Percentiles rank a stretch among this genome's conserved stretches.
phyloP scores from a whole-genome alignment of 225 moss, liverwort and hornwort species.

The Takakia lepidozioides region DNA sequence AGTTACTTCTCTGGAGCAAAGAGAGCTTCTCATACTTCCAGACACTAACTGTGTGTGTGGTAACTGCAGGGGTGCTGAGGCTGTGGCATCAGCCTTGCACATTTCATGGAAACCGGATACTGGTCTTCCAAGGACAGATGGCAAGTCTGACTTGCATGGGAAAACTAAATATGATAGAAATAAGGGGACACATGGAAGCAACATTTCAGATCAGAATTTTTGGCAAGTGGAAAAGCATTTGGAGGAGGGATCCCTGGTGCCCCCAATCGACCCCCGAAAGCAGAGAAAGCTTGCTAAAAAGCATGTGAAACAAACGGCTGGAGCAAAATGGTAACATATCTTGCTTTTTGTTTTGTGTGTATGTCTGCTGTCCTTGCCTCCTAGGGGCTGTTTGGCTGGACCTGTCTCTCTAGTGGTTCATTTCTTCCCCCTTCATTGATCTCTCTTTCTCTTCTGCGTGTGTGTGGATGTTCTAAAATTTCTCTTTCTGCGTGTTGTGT shows the following conservation, averaged over 20 bases:
- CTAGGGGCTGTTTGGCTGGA: too few species aligned
- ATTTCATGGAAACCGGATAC: constrained; percentile 30
- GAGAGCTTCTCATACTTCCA: too few species aligned
- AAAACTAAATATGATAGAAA: too few species aligned
- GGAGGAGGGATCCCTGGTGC: constrained; percentile 56
- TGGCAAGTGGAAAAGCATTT: constrained; percentile 37
- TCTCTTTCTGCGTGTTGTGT: neutral
- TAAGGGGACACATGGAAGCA: too few species aligned
- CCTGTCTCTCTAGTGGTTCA: neutral
- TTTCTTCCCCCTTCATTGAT: neutral
- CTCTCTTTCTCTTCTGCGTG: too few species aligned
- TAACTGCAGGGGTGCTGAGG: constrained; percentile 4
- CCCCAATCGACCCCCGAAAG: constrained; percentile 54
- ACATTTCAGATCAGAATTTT: too few species aligned
- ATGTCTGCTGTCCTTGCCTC: neutral
- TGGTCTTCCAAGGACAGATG: constrained; percentile 25
- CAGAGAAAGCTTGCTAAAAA: constrained; percentile 51
- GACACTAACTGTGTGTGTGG: too few species aligned
- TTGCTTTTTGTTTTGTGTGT: neutral
- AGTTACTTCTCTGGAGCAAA: too few species aligned
- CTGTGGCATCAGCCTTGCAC: constrained; percentile 18
- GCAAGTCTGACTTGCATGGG: too few species aligned
- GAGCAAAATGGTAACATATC: constrained; percentile 43
- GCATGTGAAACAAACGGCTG: constrained; percentile 50
- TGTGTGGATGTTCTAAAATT: too few species aligned